A percentile compares a stretch with the other conserved stretches of the same genome.
phyloP scores from a whole-genome alignment of 306 rosid genomes.

The Cicer yamashitae region DNA sequence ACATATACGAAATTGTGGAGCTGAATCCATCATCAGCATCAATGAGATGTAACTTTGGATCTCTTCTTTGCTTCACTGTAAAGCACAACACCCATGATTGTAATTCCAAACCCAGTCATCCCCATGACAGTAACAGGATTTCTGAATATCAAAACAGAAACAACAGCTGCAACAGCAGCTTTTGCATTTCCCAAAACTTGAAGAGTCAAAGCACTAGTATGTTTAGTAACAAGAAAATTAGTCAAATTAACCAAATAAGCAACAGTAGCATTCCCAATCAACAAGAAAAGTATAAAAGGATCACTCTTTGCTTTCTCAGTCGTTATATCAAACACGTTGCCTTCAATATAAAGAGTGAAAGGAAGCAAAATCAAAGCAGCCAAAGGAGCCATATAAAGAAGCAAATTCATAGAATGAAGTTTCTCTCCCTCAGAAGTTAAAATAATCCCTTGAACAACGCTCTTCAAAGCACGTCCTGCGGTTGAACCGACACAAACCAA shows the following conservation, averaged over 20 bases:
- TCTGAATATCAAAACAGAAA: constrained; percentile 85
- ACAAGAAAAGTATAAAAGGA: constrained; percentile 63
- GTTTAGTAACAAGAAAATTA: constrained; percentile 87
- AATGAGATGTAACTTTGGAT: constrained; percentile 68
- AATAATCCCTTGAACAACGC: constrained; percentile 85
- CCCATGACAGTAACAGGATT: constrained; percentile 95
- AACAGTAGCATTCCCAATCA: constrained; percentile 87
- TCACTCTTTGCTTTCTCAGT: constrained; percentile 65
- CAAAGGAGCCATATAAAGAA: constrained; percentile 93
- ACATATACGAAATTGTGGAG: constrained; percentile 13
- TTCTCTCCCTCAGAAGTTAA: constrained; percentile 83
- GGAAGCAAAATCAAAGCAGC: constrained; percentile 80
- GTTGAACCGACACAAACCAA: constrained; percentile 84
- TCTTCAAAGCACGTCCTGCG: constrained; percentile 87
- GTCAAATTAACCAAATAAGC: constrained; percentile 93
- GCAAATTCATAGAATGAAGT: constrained; percentile 90
- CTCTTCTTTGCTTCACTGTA: constrained; percentile 95
- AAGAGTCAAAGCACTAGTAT: constrained; percentile 86
- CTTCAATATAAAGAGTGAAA: constrained; percentile 80
- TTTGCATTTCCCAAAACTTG: constrained; percentile 96
- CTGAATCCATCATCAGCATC: constrained; percentile 14
- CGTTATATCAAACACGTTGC: constrained; percentile 71
- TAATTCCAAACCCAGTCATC: constrained; percentile 73
- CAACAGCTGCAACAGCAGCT: constrained; percentile 89
- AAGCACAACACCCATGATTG: constrained; percentile 87